phyloP scores from a whole-genome alignment of 2,329 filamentous ascomycete genomes.

The Talaromyces verruculosus region DNA sequence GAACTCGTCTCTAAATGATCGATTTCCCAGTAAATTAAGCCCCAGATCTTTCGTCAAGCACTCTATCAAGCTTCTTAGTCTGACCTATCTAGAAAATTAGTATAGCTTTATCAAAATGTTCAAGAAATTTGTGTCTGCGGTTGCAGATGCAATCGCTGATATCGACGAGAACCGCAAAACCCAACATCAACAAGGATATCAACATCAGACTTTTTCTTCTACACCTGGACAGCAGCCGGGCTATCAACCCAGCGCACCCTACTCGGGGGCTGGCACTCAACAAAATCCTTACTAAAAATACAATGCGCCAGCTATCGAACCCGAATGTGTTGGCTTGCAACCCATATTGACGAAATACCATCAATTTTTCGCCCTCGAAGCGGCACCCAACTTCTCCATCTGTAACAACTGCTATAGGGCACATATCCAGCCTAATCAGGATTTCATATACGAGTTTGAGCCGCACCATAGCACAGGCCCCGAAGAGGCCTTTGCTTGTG shows the following conservation, averaged over 20 bases:
- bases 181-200: background rate
- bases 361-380: conserved; percentile 1
- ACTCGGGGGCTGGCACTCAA: background rate
- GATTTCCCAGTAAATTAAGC: background rate
- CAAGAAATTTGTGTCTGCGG: conserved; percentile 1
- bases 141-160: conserved; percentile 5
- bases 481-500: background rate
- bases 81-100: background rate
- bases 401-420: background rate
- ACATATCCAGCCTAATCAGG: background rate
- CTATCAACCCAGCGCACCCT: background rate
- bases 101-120: background rate
- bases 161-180: background rate
- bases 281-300: background rate
- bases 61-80: background rate
- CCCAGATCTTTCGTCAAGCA: background rate
- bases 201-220: background rate
- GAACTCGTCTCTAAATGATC: background rate
- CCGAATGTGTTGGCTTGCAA: background rate
- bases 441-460: background rate
- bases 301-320: background rate
- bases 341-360: background rate
- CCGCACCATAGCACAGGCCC: background rate
- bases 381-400: background rate
- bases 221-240: background rate